phyloP scores from a whole-genome alignment of 208 protist species.

The Lotmaria passim region DNA sequence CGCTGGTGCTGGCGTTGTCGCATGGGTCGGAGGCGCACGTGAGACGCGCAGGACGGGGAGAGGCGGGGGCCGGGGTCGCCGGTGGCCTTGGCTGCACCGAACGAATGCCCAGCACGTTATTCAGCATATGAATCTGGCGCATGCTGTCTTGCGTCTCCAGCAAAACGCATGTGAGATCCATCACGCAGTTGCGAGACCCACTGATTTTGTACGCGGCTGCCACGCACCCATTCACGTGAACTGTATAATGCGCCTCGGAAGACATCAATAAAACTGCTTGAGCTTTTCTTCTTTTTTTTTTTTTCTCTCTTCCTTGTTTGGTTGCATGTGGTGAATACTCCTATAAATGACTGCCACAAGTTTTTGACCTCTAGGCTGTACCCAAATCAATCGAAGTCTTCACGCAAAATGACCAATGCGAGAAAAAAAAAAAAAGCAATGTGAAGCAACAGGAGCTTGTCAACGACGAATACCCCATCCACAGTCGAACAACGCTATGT shows the following conservation, averaged over 20 bases:
- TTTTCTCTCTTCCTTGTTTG: too few relatives aligned
- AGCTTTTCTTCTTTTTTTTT: too few relatives aligned
- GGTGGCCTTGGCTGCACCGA: neutral
- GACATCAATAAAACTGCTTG: neutral
- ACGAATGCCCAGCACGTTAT: constrained; percentile 13
- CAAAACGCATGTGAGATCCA: constrained; percentile 22
- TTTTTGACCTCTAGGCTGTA: too few relatives aligned
- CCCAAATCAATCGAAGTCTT: too few relatives aligned
- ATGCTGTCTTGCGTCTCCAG: constrained; percentile 34
- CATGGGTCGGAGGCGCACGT: neutral
- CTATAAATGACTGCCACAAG: too few relatives aligned
- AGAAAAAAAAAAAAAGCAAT: too few relatives aligned
- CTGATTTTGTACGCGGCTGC: constrained; percentile 16
- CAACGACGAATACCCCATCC: too few relatives aligned
- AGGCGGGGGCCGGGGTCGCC: neutral
- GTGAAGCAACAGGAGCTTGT: too few relatives aligned
- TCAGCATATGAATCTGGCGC: constrained; percentile 25
- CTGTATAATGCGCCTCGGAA: constrained; percentile 13
- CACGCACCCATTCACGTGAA: constrained; percentile 23
- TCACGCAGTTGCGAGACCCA: constrained; percentile 17
- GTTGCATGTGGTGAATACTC: too few relatives aligned
- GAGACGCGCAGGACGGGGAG: neutral
- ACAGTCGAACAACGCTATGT: too few relatives aligned
- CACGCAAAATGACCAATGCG: too few relatives aligned
- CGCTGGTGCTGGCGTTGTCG: neutral